Conservation (phyloP, 2,329 filamentous ascomycete species). For the Botrytis squamosa region DNA sequence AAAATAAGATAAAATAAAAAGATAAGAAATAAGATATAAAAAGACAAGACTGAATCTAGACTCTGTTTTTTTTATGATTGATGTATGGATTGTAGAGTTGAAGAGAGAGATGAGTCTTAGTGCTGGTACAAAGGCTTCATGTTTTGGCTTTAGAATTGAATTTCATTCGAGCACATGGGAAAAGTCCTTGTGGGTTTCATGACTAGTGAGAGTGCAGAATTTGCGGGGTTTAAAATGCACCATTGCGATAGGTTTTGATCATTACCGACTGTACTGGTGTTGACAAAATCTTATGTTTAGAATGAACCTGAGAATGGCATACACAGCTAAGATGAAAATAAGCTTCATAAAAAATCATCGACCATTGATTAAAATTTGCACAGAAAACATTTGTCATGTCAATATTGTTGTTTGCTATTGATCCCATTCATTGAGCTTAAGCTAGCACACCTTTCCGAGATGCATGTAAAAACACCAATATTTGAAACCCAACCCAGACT, state of each 20-base stretch:
- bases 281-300: not conserved
- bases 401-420: slow-evolving; percentile 35
- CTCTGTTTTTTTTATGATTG: not conserved
- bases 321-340: not conserved
- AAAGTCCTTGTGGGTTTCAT: not conserved
- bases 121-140: not conserved
- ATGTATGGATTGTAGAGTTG: not conserved
- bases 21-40: not conserved
- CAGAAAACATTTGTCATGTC: slow-evolving; percentile 17
- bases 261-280: not conserved
- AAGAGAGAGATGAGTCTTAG: not conserved
- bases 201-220: not conserved
- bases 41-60: not conserved
- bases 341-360: not conserved
- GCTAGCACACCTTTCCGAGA: slow-evolving; percentile 40
- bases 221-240: not conserved
- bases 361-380: not conserved
- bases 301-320: not conserved
- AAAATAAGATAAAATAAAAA: too few relatives aligned
- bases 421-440: slow-evolving; percentile 38
- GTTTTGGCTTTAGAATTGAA: not conserved
- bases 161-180: not conserved
- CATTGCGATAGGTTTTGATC: not conserved
- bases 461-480: slow-evolving; percentile 37
- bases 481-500: slow-evolving; percentile 33